Evolutionary conservation across 2,329 filamentous ascomycete genomes (phyloP), one percentile per base, ranked within the genome.

Genomic region (Fusarium buharicum): DNA sequence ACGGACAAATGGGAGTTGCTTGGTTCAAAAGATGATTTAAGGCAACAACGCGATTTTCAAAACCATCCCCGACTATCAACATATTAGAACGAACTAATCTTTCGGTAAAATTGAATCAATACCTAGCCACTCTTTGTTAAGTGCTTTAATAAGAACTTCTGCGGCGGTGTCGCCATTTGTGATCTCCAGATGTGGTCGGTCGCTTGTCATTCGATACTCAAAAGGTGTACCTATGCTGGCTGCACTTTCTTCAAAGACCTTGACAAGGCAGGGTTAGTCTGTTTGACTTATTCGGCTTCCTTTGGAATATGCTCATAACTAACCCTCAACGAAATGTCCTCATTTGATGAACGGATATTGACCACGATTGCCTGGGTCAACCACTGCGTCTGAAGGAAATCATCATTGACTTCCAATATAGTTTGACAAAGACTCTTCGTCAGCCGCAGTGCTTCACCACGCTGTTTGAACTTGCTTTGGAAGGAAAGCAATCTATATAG

Each of bases 111-210:
- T n/a, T n/a, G n/a, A n/a, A n/a, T n/a, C n/a, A n/a, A 9, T 55
- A 55, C 51, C 22, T n/a, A 37, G 22, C 51, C 52, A 55, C n/a
- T 55, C 31, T 9, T 45, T 30, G 13, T n/a, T n/a, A 9, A 33
- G 31, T 33, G 14, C 31, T 2, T 14, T n/a, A 16, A 6, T 16
- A 33, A 33, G 12, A n/a, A 33, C 6, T 7, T 33, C n/a, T 14
- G 14, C 31, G n/a, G 31, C 31, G 7, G 5, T 7, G 8, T 16
- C 31, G 7, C 14, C 31, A 33, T 16, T 14, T 16, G 31, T 33
- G 31, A 33, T 33, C 31, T 33, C 31, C n/a, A n/a, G 31, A n/a
- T 33, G 31, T 8, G 31, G 31, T 33, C 13, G 30, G 5, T 46
- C 20, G 6, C 20, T 11, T 6, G n/a, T 36, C 5, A 36, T 13